Percentiles rank a stretch among this genome's conserved stretches.
Conservation (phyloP, 2,329 filamentous ascomycete species). For the Daldinia sp. region DNA sequence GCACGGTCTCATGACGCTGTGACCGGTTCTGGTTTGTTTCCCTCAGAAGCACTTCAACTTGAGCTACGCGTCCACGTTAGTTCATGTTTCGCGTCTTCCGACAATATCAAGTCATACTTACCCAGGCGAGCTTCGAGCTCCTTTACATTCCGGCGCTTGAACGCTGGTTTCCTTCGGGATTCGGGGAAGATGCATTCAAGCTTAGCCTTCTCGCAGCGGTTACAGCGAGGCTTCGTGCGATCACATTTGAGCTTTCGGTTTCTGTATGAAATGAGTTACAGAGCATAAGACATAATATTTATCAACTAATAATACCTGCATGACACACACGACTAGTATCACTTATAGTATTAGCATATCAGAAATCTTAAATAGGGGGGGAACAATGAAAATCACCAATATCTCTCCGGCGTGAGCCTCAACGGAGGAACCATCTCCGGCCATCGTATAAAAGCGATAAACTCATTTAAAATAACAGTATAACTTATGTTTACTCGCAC, state of each 20-base stretch:
- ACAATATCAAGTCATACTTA: conserved; percentile 56
- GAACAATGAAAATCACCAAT: conserved; percentile 42
- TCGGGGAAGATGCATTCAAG: conserved; percentile 90
- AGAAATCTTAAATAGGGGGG: conserved; percentile 21
- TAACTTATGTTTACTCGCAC: background rate
- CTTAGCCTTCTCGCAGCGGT: conserved; percentile 79
- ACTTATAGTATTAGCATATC: conserved; percentile 35
- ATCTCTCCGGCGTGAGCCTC: conserved; percentile 42
- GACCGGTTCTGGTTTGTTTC: conserved; percentile 64
- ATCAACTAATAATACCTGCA: conserved; percentile 65
- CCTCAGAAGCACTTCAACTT: conserved; percentile 85
- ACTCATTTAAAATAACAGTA: conserved; percentile 5
- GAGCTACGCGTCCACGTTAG: conserved; percentile 62
- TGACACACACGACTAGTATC: conserved; percentile 54
- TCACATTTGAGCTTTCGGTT: conserved; percentile 91
- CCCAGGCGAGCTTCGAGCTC: conserved; percentile 88
- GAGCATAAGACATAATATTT: background rate
- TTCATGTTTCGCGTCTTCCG: conserved; percentile 11
- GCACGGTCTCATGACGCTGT: conserved; percentile 44
- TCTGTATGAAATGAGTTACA: conserved; percentile 75
- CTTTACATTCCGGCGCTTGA: conserved; percentile 90
- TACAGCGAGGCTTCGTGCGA: conserved; percentile 80
- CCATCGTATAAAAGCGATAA: conserved; percentile 37
- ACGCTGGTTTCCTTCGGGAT: conserved; percentile 86
- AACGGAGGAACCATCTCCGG: conserved; percentile 38